A percentile compares a stretch with the other conserved stretches of the same genome.
These are phyloP conservation scores for Calendula officinalis DNA, from an alignment of 129 eudicot species.

Conservation along the genomic window DNA sequence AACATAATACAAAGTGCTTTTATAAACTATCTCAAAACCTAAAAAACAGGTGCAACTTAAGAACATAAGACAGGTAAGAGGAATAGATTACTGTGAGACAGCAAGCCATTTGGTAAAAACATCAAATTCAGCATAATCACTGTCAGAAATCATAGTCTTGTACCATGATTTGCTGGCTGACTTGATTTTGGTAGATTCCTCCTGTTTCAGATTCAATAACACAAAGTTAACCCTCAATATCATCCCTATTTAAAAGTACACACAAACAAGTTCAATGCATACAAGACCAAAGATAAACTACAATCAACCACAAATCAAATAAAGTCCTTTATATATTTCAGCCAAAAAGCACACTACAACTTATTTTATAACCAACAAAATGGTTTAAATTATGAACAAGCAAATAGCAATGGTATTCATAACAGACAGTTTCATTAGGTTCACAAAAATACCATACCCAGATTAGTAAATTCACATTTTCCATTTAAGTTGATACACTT, in stretches of 20 bases:
- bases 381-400: too few species aligned
- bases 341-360: not conserved
- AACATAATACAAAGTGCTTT: slow-evolving; percentile 14
- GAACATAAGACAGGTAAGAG: not conserved
- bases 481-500: not conserved
- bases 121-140: slow-evolving; percentile 70
- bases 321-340: not conserved
- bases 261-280: not conserved
- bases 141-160: slow-evolving; percentile 68
- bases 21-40: slow-evolving; percentile 25
- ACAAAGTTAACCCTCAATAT: not conserved
- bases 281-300: not conserved
- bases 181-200: slow-evolving; percentile 56
- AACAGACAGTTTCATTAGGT: too few species aligned
- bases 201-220: slow-evolving; percentile 30
- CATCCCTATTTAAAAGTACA: not conserved
- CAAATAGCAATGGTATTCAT: too few species aligned
- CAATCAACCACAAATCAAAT: not conserved
- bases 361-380: not conserved
- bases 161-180: slow-evolving; percentile 66
- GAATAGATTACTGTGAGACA: slow-evolving; percentile 52
- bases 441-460: too few species aligned
- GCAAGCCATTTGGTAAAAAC: slow-evolving; percentile 73
- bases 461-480: too few species aligned
- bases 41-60: slow-evolving; percentile 16